phyloP scores from a whole-genome alignment of 106 monocot genomes.

The Dioscorea alata region DNA sequence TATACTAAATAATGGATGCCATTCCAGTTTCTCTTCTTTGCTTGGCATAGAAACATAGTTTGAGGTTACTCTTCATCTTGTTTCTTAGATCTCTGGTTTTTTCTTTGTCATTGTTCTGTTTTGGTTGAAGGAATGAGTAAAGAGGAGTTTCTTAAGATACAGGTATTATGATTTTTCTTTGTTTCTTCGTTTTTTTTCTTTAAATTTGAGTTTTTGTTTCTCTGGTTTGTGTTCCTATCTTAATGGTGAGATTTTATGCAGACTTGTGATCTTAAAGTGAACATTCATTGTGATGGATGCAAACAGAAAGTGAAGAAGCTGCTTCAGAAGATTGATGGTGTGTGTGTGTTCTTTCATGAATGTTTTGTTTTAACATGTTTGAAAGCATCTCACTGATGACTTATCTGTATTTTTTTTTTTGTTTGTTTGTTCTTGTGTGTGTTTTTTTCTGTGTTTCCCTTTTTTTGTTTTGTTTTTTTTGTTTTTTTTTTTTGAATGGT shows the following conservation, averaged over 20 bases:
- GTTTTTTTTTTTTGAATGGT: background rate
- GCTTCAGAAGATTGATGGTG: slow-evolving; percentile 69
- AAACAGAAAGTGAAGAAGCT: slow-evolving; percentile 78
- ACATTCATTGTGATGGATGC: slow-evolving; percentile 78
- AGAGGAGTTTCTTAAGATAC: slow-evolving; percentile 60
- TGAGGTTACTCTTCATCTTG: background rate
- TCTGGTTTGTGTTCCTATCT: background rate
- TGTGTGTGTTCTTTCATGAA: too few species aligned
- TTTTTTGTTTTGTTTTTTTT: background rate
- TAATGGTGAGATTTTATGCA: slow-evolving; percentile 7
- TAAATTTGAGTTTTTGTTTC: background rate
- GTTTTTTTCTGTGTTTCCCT: background rate
- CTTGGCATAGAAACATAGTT: background rate
- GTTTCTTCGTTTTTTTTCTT: background rate
- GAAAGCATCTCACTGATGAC: background rate
- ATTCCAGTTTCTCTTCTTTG: background rate
- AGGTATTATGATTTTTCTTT: slow-evolving; percentile 21
- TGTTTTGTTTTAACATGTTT: background rate
- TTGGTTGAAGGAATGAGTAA: slow-evolving; percentile 41
- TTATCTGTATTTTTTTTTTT: background rate
- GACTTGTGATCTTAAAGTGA: slow-evolving; percentile 66
- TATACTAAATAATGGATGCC: background rate
- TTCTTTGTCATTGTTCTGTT: background rate
- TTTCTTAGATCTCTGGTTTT: background rate
- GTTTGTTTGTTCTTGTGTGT: background rate